Conservation (phyloP, 805 yeast species). For the Yamadazyma sp. region DNA sequence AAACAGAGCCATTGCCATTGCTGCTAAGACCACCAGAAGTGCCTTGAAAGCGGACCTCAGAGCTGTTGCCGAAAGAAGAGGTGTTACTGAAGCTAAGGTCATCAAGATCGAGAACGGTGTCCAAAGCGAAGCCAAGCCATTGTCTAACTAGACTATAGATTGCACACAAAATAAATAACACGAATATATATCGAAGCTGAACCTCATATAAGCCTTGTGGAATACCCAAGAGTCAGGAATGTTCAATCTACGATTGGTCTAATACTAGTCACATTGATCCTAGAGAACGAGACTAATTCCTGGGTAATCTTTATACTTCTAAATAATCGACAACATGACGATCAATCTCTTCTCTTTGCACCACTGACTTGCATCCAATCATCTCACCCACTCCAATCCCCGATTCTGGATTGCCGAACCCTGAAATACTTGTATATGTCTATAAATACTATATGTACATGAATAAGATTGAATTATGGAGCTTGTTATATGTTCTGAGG, state of each 20-base stretch:
- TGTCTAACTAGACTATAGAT: constrained; percentile 3
- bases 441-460: constrained; percentile 9
- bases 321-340: too few species aligned
- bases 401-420: too few species aligned
- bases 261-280: too few species aligned
- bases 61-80: constrained; percentile 70
- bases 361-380: too few species aligned
- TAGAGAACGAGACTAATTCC: too few species aligned
- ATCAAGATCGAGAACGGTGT: constrained; percentile 72
- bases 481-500: too few species aligned
- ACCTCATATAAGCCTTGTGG: not conserved
- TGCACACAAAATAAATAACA: not conserved
- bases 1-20: constrained; percentile 86
- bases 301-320: too few species aligned
- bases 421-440: not conserved
- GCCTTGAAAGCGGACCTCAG: constrained; percentile 86
- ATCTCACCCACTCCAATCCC: too few species aligned
- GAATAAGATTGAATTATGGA: too few species aligned
- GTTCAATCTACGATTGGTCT: too few species aligned
- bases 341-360: too few species aligned
- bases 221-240: too few species aligned
- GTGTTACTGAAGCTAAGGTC: constrained; percentile 68
- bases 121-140: constrained; percentile 36
- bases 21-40: constrained; percentile 85
- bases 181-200: not conserved